phyloP scores from a whole-genome alignment of 148 eudicot species.

The Arctostaphylos glauca region DNA sequence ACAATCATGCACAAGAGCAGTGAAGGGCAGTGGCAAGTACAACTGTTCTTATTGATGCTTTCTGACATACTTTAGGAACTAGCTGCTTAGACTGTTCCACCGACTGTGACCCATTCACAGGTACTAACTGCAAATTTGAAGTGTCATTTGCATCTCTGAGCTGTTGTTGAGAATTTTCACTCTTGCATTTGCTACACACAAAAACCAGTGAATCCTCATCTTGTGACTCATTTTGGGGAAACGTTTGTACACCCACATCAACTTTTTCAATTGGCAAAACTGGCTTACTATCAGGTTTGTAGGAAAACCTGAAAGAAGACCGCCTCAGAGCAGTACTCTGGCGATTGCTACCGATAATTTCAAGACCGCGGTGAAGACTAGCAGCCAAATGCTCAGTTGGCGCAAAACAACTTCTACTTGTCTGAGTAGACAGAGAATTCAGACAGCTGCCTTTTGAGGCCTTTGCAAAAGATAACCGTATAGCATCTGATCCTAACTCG shows the following conservation, averaged over 20 bases:
- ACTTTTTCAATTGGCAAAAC: constrained; percentile 53
- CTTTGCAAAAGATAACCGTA: constrained; percentile 35
- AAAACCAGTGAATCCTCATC: constrained; percentile 30
- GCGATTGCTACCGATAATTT: constrained; percentile 56
- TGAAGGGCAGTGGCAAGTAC: neutral
- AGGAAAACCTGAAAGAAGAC: constrained; percentile 72
- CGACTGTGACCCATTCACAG: constrained; percentile 49
- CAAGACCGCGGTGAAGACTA: constrained; percentile 84
- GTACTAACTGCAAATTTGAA: constrained; percentile 68
- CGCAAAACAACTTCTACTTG: constrained; percentile 35
- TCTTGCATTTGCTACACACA: constrained; percentile 70
- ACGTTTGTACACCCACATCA: constrained; percentile 83
- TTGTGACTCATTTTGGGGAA: constrained; percentile 32
- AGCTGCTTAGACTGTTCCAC: constrained; percentile 52
- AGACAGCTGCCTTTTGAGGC: constrained; percentile 38
- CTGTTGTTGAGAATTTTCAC: constrained; percentile 33
- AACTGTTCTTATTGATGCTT: neutral
- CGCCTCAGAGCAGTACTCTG: constrained; percentile 64
- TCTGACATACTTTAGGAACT: constrained; percentile 75
- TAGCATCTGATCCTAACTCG: constrained; percentile 26
- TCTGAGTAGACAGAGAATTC: constrained; percentile 32
- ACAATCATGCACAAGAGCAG: neutral
- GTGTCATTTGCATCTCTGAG: constrained; percentile 37
- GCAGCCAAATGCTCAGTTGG: constrained; percentile 70
- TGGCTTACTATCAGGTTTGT: constrained; percentile 58